Conservation (phyloP, 768 basidiomycete species). For the Tephrocybe sp. region DNA sequence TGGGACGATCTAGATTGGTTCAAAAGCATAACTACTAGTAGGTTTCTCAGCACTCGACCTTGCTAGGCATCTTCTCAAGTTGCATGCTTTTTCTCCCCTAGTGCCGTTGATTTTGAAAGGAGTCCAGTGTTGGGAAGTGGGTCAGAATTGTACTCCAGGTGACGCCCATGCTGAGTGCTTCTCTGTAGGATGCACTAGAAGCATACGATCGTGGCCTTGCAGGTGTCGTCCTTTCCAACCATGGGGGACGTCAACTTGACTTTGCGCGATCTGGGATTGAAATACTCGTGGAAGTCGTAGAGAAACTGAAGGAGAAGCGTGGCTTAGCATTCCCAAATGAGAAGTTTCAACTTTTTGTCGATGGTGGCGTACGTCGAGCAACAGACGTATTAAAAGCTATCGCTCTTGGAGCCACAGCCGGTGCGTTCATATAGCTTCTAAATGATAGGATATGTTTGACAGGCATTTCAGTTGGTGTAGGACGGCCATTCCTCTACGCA, state of each 20-base stretch:
- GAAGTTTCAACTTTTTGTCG: constrained; percentile 82
- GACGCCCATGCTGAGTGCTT: background rate
- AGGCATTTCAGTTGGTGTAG: constrained; percentile 64
- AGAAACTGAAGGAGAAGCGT: constrained; percentile 61
- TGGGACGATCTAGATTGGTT: constrained; percentile 89
- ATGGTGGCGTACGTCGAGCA: constrained; percentile 93
- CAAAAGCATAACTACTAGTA: constrained; percentile 70
- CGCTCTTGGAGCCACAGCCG: constrained; percentile 87
- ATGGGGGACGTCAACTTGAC: constrained; percentile 78
- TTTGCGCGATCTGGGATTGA: constrained; percentile 87
- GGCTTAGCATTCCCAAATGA: constrained; percentile 74
- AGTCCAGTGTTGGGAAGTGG: constrained; percentile 79
- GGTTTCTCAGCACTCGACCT: background rate
- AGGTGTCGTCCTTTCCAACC: constrained; percentile 85
- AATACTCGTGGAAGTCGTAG: constrained; percentile 83
- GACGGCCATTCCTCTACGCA: constrained; percentile 85
- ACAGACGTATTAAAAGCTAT: constrained; percentile 88
- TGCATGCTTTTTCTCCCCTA: constrained; percentile 26
- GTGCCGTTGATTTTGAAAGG: constrained; percentile 93
- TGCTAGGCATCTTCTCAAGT: constrained; percentile 30
- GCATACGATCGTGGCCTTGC: constrained; percentile 76
- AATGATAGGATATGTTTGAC: constrained; percentile 21
- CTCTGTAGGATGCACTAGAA: constrained; percentile 66
- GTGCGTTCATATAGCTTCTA: constrained; percentile 41
- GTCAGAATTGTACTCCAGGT: constrained; percentile 11